A percentile compares a stretch with the other conserved stretches of the same genome.
These are phyloP conservation scores for Rhodosporidiobolus odoratus DNA, from an alignment of 768 basidiomycete species.

Conservation along the genomic window DNA sequence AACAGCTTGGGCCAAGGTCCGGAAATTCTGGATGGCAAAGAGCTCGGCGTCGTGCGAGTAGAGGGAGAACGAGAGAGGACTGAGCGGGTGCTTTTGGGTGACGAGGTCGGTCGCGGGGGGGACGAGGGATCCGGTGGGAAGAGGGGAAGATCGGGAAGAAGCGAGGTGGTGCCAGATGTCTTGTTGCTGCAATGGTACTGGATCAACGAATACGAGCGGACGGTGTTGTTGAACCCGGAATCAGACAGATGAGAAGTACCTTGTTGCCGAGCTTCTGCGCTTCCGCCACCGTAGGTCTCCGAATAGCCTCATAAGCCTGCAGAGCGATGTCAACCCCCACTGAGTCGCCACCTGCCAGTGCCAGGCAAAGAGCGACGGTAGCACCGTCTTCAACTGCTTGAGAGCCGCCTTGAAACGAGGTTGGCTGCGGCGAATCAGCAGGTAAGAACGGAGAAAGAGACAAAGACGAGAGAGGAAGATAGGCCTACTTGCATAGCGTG, in stretches of 20 bases:
- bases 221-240: no score
- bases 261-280: constrained; percentile 15
- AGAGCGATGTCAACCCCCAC: constrained; percentile 15
- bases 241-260: not conserved
- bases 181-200: constrained; percentile 16
- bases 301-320: constrained; percentile 11
- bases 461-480: not conserved
- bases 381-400: constrained; percentile 36
- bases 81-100: not conserved
- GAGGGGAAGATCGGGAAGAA: not conserved
- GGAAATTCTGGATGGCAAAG: not conserved
- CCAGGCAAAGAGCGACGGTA: constrained; percentile 28
- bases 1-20: not conserved
- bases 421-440: constrained; percentile 10
- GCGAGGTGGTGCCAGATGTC: constrained; percentile 9
- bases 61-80: constrained; percentile 21
- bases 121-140: not conserved
- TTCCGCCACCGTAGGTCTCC: not conserved
- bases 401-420: constrained; percentile 33
- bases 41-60: constrained; percentile 26
- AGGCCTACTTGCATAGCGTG: constrained; percentile 23
- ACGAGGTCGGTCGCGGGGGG: not conserved
- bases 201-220: not conserved
- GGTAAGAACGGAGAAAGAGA: not conserved
- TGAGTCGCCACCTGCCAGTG: constrained; percentile 7